Evolutionary conservation across 768 basidiomycete genomes (phyloP).

Genomic region (Hypholoma fasciculare): DNA sequence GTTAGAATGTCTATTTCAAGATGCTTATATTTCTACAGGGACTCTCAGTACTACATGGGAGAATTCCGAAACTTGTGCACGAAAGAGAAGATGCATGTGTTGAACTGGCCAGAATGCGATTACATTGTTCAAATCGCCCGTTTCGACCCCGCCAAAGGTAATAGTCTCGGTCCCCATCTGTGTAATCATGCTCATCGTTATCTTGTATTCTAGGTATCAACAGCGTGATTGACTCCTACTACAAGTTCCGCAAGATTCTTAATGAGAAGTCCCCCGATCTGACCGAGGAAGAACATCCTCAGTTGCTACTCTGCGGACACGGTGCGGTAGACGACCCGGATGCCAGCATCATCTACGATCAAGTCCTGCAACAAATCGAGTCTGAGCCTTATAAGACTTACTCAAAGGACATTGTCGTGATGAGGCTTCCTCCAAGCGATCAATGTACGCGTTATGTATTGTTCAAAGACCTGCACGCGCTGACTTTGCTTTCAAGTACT

Average conservation of each 20-base stretch:
- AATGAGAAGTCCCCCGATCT: conserved; percentile 40
- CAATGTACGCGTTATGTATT: conserved; percentile 53
- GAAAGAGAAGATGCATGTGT: conserved; percentile 80
- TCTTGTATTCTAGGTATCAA: conserved; percentile 61
- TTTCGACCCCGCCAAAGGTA: conserved; percentile 78
- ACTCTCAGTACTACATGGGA: conserved; percentile 87
- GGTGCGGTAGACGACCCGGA: conserved; percentile 95
- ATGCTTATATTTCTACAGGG: conserved; percentile 35
- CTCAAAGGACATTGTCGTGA: conserved; percentile 69
- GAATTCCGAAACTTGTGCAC: conserved; percentile 77
- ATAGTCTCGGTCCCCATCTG: not conserved
- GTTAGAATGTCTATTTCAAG: not conserved
- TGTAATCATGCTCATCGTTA: not conserved
- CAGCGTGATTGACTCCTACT: conserved; percentile 85
- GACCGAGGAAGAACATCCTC: conserved; percentile 58
- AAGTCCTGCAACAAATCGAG: conserved; percentile 62
- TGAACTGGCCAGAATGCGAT: conserved; percentile 77
- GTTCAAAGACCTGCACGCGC: conserved; percentile 34
- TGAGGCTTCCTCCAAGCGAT: conserved; percentile 81
- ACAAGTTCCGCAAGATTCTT: conserved; percentile 74
- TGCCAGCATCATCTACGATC: conserved; percentile 88
- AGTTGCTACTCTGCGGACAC: conserved; percentile 84
- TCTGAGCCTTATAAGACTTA: conserved; percentile 53
- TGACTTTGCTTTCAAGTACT: conserved; percentile 50
- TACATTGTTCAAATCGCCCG: conserved; percentile 93